Conservation (phyloP, 371 early-diverging fungal genomes). For the Mucor lusitanicus region DNA sequence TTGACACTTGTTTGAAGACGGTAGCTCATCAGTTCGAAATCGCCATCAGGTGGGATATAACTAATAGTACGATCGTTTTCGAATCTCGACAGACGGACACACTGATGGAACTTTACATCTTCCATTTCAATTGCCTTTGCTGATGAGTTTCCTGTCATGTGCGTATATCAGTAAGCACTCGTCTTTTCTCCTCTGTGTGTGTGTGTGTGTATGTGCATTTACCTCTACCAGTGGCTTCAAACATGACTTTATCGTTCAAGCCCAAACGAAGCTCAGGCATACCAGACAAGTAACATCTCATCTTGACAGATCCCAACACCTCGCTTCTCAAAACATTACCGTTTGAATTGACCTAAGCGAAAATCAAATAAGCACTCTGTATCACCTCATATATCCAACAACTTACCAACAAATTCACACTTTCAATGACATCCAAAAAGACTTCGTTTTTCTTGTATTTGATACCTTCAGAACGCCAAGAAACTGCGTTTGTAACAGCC, state of each 20-base stretch:
- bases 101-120: conserved; percentile 99
- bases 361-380: neutral
- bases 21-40: conserved; percentile 99
- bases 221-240: conserved; percentile 94
- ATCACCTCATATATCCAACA: neutral
- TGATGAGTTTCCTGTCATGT: conserved; percentile 55
- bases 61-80: conserved; percentile 96
- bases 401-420: conserved; percentile 91
- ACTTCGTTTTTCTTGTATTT: conserved; percentile 98
- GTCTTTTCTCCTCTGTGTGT: neutral
- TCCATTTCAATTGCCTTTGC: conserved; percentile 99
- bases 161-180: neutral
- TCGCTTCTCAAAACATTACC: conserved; percentile 96
- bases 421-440: conserved; percentile 97
- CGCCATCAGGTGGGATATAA: conserved; percentile 93
- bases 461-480: conserved; percentile 97
- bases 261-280: conserved; percentile 99
- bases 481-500: conserved; percentile 98
- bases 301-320: conserved; percentile 94
- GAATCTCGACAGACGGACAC: conserved; percentile 94
- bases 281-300: conserved; percentile 95
- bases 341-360: conserved; percentile 73
- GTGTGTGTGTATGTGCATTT: conserved; percentile 10
- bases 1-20: conserved; percentile 88
- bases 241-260: conserved; percentile 97